Base-by-base conservation (phyloP, 1,284 basidiomycete species). In the Trametes versicolor region DNA sequence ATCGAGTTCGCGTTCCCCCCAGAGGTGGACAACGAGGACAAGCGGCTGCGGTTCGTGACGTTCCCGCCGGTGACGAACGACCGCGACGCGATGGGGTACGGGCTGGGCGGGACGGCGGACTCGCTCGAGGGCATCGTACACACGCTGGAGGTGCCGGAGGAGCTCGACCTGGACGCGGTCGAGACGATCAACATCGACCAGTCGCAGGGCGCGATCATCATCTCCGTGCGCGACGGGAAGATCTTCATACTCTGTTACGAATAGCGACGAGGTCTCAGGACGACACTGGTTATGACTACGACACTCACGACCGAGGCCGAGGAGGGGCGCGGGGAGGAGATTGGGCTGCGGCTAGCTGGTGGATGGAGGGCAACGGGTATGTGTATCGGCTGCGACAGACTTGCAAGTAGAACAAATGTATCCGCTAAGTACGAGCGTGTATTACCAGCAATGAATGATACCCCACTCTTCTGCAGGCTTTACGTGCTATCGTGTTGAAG, bases 151-250 rank as follows among this genome's bases (percentile, higher is more conserved):
- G 83, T 87, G 8, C 90, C 90, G 2, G 80, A 81, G 0, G 90
- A 89, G 67, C 75, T 92, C 61, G 85, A 91, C 70, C 73, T 92
- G 66, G 82, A 87, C 58, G 74, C 73, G 49, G 88, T 91, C 34
- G 90, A 91, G 78, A 91, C 89, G 69, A 88, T 92, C 69, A 91
- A 91, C 72, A 87, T 92, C 57, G 90, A 92, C 74, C 90, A 92
- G 79, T 84, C 82, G 49, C 90, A 92, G 72, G 90, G 90, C 0
- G 86, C 88, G n/a, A 83, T 92, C 55, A 90, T 91, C 62, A 75
- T 92, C 62, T 88, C 86, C 23, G 86, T 89, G 64, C 84, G 80
- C 76, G 81, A 84, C n/a, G 89, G 89, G 45, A 87, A 83, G 78
- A 88, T 91, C 60, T 91, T 88, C 76, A 89, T 91, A 72, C 72